Evolutionary conservation across 495 filamentous ascomycete genomes (phyloP).

Genomic region (Choiromyces venosus): DNA sequence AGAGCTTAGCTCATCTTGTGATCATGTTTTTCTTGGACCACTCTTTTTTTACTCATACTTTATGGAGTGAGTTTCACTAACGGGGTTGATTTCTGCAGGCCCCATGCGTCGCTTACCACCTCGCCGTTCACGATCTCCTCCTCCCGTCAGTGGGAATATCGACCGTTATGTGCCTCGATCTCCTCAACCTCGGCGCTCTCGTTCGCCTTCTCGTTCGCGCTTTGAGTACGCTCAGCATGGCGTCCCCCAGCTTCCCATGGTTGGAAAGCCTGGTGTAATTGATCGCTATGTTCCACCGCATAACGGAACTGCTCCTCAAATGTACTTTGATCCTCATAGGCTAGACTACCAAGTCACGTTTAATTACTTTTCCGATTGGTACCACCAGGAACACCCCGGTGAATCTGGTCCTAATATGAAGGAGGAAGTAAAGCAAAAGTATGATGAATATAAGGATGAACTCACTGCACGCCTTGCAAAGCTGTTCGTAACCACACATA

Average conservation of each 20-base stretch:
- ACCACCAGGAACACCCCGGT: conserved; percentile 36
- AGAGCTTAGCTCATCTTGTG: not conserved
- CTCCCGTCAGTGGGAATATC: conserved; percentile 31
- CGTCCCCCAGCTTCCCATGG: conserved; percentile 43
- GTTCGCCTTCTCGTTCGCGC: conserved; percentile 54
- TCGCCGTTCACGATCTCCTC: conserved; percentile 40
- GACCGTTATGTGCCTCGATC: conserved; percentile 42
- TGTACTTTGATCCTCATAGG: conserved; percentile 61
- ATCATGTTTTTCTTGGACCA: not conserved
- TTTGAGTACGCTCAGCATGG: conserved; percentile 40
- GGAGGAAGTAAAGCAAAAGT: conserved; percentile 81
- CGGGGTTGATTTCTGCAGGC: conserved; percentile 15
- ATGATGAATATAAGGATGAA: conserved; percentile 91
- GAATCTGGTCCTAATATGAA: conserved; percentile 46
- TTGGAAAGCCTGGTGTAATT: conserved; percentile 63
- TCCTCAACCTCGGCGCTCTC: conserved; percentile 51
- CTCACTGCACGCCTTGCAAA: conserved; percentile 85
- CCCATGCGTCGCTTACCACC: conserved; percentile 27
- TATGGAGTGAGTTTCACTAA: conserved; percentile 15
- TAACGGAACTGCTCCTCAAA: conserved; percentile 37
- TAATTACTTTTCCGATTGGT: conserved; percentile 96
- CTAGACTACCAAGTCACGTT: conserved; percentile 93
- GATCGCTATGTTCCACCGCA: conserved; percentile 95
- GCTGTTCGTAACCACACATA: conserved; percentile 81
- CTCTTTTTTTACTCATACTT: not conserved